Conservation (phyloP, 73 alveolate species). For the Tetrahymena borealis region DNA sequence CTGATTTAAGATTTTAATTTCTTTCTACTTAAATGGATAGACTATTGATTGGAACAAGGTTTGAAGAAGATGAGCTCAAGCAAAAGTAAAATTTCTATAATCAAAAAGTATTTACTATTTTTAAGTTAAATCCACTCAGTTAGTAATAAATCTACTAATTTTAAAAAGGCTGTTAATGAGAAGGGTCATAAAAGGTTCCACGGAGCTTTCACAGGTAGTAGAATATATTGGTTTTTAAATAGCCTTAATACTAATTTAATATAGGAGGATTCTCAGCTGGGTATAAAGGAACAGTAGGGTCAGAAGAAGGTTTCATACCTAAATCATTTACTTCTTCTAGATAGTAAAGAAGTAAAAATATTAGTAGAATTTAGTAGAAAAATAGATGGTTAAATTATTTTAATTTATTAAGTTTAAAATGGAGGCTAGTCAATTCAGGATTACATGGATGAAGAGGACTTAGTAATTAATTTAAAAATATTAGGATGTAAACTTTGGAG, state of each 20-base stretch:
- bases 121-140: neutral
- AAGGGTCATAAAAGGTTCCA: neutral
- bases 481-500: too few species aligned
- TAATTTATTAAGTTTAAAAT: neutral
- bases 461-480: neutral
- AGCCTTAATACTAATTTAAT: neutral
- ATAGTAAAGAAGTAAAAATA: neutral
- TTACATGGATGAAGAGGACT: neutral
- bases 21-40: neutral
- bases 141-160: neutral
- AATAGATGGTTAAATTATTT: neutral
- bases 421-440: neutral
- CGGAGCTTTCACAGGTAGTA: neutral
- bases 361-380: neutral
- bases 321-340: neutral
- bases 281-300: neutral
- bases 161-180: neutral
- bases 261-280: neutral
- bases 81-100: neutral
- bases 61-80: neutral
- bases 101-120: neutral
- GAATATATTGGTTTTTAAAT: neutral
- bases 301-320: neutral
- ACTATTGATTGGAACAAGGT: neutral
- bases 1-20: neutral